Base-by-base conservation (phyloP, 306 rosid species). In the Glycine latifolia region DNA sequence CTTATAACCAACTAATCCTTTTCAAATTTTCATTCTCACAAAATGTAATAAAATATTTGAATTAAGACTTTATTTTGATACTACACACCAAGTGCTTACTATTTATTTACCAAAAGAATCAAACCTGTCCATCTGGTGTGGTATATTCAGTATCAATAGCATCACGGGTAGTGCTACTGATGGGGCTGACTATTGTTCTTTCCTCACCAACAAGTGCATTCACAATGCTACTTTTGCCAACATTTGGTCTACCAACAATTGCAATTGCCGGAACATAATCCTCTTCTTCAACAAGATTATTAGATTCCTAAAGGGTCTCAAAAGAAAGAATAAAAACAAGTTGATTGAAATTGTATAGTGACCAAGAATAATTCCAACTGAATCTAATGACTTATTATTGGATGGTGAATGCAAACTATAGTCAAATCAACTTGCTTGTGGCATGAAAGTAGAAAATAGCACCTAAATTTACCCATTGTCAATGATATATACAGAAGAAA, bases 121-220 rank as follows among this genome's bases (percentile, higher is more conserved):
- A 86, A 86, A 95, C 99, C 99, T 93, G 91, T 86, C 97, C 97
- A 85, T 91, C 98, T 81, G 87, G 89, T 69, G 91, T 94, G 67
- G 87, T 88, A 90, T 89, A 95, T 74, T 91, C 98, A 74, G 95
- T 93, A 87, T 95, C 99, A 84, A 95, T 93, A 54, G 99, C 99
- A 88, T 95, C 99, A 60, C 99, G 99, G 13, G 98, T 95, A 41
- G 99, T 95, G 82, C 99, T 97, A 82, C 99, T 95, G 93, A 95
- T 77, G 31, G 99, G 99, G 87, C 99, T 95, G 79, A 95, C 99
- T 82, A 95, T 95, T 53, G 97, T 91, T 86, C 98, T 88, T 87
- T 90, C 99, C 86, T 95, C 99, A 26, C 97, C 94, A 76, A 95
- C 92, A 85, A 95, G 79, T 44, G 99, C 98, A 81, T 95, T 95